Percentiles rank a stretch among this genome's conserved stretches.
Evolutionary conservation across 179 eudicot genomes (phyloP).

Genomic region (Nepenthes alata): DNA sequence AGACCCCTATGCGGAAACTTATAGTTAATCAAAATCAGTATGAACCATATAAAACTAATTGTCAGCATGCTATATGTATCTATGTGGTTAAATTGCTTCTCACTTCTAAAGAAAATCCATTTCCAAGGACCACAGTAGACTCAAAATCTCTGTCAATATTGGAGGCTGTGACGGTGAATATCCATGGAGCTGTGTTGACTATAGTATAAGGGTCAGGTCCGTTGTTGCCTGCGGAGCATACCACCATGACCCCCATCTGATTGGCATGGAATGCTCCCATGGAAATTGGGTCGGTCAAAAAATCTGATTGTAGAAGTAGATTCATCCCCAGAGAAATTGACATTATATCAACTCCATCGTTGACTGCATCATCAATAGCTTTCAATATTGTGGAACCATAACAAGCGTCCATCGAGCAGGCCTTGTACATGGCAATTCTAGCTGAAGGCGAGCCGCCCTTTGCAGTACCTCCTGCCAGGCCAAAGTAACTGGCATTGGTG

Average conservation of each 20-base stretch:
- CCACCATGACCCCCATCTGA: conserved; percentile 62
- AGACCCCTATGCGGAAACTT: conserved; percentile 28
- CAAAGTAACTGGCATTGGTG: conserved; percentile 57
- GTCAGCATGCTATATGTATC: neutral
- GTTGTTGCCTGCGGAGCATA: conserved; percentile 66
- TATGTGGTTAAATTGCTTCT: conserved; percentile 2
- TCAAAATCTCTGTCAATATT: conserved; percentile 64
- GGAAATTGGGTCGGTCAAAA: conserved; percentile 66
- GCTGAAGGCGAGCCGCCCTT: conserved; percentile 80
- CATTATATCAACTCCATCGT: conserved; percentile 65
- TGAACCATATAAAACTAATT: neutral
- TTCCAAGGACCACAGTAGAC: conserved; percentile 49
- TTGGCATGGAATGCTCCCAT: conserved; percentile 77
- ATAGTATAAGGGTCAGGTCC: conserved; percentile 39
- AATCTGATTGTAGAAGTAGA: conserved; percentile 49
- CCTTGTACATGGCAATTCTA: conserved; percentile 61
- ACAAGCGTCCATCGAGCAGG: conserved; percentile 36
- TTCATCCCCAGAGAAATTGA: conserved; percentile 73
- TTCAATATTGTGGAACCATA: conserved; percentile 60
- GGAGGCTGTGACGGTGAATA: conserved; percentile 76
- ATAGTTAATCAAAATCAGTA: neutral
- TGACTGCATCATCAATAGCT: conserved; percentile 91
- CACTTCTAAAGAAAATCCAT: conserved; percentile 44
- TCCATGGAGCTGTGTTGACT: conserved; percentile 84
- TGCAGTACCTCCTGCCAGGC: conserved; percentile 64